Evolutionary conservation across 2,329 filamentous ascomycete genomes (phyloP), one percentile per base, ranked within the genome.

Genomic region (Apiospora arundinis): DNA sequence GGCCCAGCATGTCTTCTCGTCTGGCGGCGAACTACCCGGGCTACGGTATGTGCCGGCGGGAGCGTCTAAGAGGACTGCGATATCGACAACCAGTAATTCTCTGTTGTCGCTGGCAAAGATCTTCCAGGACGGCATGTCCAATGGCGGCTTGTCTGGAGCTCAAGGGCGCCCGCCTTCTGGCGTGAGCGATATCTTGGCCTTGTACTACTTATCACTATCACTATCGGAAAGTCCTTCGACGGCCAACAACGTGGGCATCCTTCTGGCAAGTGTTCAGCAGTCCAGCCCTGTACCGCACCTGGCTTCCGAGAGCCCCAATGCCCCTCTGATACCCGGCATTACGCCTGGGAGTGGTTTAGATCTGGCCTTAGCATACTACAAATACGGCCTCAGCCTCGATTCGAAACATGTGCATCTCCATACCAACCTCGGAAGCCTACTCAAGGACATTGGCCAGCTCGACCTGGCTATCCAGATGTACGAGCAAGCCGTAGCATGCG

Each of bases 201-300:
- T 99, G 16, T 99, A 99, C 81, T 99, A 99, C 78, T 86, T 99
- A 2, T 99, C 96, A 0, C 85, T 99, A 3, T 97, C 96, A 0
- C 87, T 99, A 2, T 96, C 98, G 74, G 95, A 96, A 67, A 98
- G 96, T 77, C 96, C 96, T 2, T 99, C 96, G 0, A 99, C 96
- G 0, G 96, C 96, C 0, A 99, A 99, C 80, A 99, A 99, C 80
- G 95, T 99, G 16, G 96, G 96, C 3, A 99, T 99, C 70, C 86
- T 99, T 40, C 89, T 99, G n/a, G 96, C 96, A 6, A 94, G 96
- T 71, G 93, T 98, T 25, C 96, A 97, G 78, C 95, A 97, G 76
- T 80, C 84, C 11, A 82, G 83, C 32, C 83, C 82, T 21, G 76
- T 76, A 37, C 77, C 76, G 70, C 75, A 75, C 6, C 76, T 78